These are phyloP conservation scores for Pulchroboletus neoregius DNA, from an alignment of 1,284 basidiomycete genomes.

Conservation along the genomic window DNA sequence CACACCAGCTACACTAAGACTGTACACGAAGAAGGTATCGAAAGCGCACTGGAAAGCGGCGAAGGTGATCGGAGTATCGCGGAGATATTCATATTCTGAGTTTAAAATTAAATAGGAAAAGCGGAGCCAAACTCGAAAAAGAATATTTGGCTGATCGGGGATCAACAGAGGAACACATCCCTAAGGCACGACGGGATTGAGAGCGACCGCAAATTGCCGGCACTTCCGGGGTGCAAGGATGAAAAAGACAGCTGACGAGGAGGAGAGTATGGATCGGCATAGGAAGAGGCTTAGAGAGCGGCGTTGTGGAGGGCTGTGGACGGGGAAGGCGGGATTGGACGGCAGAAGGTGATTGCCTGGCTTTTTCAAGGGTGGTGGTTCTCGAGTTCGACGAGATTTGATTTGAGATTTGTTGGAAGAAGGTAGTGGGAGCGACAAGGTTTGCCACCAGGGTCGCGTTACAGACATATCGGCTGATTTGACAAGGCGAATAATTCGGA, in stretches of 20 bases:
- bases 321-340: conserved; percentile 4
- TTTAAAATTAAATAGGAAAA: conserved; percentile 22
- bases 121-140: conserved; percentile 33
- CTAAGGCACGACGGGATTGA: conserved; percentile 30
- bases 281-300: too few relatives aligned
- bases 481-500: conserved; percentile 49
- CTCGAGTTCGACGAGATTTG: conserved; percentile 30
- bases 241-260: too few relatives aligned
- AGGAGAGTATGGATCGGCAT: too few relatives aligned
- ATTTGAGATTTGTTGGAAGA: conserved; percentile 30
- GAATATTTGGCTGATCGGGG: conserved; percentile 36
- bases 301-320: too few relatives aligned
- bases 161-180: conserved; percentile 35
- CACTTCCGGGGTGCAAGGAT: neutral
- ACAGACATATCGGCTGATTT: conserved; percentile 45
- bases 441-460: conserved; percentile 44
- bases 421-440: conserved; percentile 22
- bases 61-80: conserved; percentile 21
- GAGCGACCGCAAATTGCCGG: conserved; percentile 31
- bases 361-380: conserved; percentile 4
- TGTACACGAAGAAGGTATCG: neutral
- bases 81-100: conserved; percentile 26
- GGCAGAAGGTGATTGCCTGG: conserved; percentile 24
- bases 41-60: conserved; percentile 2
- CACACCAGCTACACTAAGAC: conserved; percentile 5